Base-by-base conservation (phyloP, 2,329 filamentous ascomycete genomes). In the Sporothrix dimorphospora region DNA sequence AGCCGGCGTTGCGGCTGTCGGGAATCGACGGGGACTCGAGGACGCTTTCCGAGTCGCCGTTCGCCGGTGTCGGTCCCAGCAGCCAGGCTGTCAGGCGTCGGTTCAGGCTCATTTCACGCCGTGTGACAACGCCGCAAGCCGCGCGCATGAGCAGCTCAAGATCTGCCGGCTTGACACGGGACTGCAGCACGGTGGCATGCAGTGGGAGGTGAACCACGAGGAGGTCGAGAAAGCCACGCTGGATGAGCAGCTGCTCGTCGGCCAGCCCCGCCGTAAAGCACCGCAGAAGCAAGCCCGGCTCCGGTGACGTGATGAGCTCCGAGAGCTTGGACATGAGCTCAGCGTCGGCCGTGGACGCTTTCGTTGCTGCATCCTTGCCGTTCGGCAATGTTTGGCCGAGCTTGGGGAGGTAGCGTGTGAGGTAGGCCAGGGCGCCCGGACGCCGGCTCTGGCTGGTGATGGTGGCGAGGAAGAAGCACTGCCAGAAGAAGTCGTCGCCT, bases 91-190 rank as follows among this genome's bases (percentile, higher is more conserved):
- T 98, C n/a, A 99, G 83, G 49, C 96, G 89, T 76, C 96, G 87
- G 79, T 99, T 99, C 66, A 99, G 83, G 79, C 95, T 97, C 96
- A 99, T 99, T 75, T 99, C 96, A 81, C 94, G 89, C 67, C 96
- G 88, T 24, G 90, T 90, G 1, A 98, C 94, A 24, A 99, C 94
- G 1, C 92, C 90, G n/a, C 90, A 90, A 6, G 95, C 94, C 19
- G 95, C 93, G 72, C 90, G 88, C 42, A 98, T 87, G 1, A 99
- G 85, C 1, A 93, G 87, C 78, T 97, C 91, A 21, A 98, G 84
- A 78, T 99, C 97, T 45, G 87, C 87, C 6, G 86, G 80, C 73
- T 92, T 92, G 47, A 95, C 91, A 61, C 87, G 88, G 19, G 88
- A 86, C 79, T 97, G 94, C 9, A 99, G 82, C 2, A 98, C 91